Evolutionary conservation across 768 basidiomycete species (phyloP).

Genomic region (Lactarius evosmus): DNA sequence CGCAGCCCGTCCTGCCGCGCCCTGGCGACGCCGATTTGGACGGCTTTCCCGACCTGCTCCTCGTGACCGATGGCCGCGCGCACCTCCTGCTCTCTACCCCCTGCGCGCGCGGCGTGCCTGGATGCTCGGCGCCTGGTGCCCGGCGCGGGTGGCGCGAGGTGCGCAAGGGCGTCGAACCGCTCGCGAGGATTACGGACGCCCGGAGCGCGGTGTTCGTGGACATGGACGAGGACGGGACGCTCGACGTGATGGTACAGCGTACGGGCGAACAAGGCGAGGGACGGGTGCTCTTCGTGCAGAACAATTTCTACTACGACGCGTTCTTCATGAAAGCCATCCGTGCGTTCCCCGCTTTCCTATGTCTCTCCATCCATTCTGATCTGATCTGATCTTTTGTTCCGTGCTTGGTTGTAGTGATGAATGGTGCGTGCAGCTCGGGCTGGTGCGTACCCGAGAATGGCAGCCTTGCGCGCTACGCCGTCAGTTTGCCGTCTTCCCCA

Average conservation of each 20-base stretch:
- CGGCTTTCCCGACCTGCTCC: conserved; percentile 86
- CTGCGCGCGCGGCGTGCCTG: conserved; percentile 46
- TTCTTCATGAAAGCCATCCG: conserved; percentile 98
- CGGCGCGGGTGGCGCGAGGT: conserved; percentile 64
- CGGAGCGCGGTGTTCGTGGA: conserved; percentile 79
- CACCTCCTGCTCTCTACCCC: conserved; percentile 62
- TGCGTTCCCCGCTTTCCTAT: conserved; percentile 37
- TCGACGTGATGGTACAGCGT: conserved; percentile 91
- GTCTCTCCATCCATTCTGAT: not conserved
- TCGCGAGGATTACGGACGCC: conserved; percentile 74
- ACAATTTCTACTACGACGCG: conserved; percentile 97
- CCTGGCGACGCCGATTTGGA: conserved; percentile 91
- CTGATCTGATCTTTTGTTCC: not conserved
- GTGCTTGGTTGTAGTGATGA: conserved; percentile 57
- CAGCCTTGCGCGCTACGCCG: conserved; percentile 61
- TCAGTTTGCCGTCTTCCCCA: conserved; percentile 37
- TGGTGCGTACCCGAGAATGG: conserved; percentile 65
- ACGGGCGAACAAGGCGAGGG: conserved; percentile 64
- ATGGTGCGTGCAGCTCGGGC: conserved; percentile 87
- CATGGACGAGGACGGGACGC: conserved; percentile 92
- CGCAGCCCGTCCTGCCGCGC: conserved; percentile 73
- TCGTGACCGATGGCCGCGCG: conserved; percentile 55
- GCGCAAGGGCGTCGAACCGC: conserved; percentile 52
- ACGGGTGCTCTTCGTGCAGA: conserved; percentile 79
- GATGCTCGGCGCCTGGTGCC: conserved; percentile 54